phyloP scores from a whole-genome alignment of 1,139 yeast species.

The Zygosaccharomyces sapae region DNA sequence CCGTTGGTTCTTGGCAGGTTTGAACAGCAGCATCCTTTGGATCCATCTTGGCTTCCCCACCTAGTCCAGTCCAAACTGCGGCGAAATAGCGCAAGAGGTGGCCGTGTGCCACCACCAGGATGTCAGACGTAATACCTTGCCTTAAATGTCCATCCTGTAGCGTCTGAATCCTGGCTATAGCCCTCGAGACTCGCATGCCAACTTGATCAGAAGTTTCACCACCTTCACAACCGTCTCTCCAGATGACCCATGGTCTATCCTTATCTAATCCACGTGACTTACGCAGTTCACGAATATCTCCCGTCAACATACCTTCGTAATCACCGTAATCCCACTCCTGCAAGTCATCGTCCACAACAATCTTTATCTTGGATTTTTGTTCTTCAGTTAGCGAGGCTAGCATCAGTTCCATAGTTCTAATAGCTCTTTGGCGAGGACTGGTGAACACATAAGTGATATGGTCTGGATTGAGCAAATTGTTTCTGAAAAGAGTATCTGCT shows the following conservation, averaged over 20 bases:
- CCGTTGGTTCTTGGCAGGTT: conserved; percentile 33
- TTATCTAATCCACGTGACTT: conserved; percentile 55
- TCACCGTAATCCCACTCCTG: conserved; percentile 97
- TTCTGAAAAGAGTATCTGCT: conserved; percentile 58
- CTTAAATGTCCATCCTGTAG: conserved; percentile 61
- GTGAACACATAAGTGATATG: conserved; percentile 61
- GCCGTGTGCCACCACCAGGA: conserved; percentile 85
- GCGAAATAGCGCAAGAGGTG: conserved; percentile 87
- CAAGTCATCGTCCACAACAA: conserved; percentile 60
- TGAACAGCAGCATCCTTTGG: conserved; percentile 22
- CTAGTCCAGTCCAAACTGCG: conserved; percentile 68
- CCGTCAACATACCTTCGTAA: conserved; percentile 77
- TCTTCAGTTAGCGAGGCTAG: conserved; percentile 49
- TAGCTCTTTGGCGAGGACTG: conserved; percentile 80
- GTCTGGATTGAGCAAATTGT: conserved; percentile 56
- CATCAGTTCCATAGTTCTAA: conserved; percentile 61
- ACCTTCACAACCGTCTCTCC: conserved; percentile 90
- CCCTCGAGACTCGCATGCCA: conserved; percentile 62
- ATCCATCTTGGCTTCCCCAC: conserved; percentile 32
- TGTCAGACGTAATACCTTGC: conserved; percentile 57
- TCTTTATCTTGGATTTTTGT: conserved; percentile 42
- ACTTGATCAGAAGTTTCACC: conserved; percentile 73
- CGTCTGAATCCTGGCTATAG: conserved; percentile 57
- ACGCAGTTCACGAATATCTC: conserved; percentile 60
- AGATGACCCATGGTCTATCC: conserved; percentile 68